Conservation (phyloP, 495 filamentous ascomycete genomes). For the Trichoderma reesei region DNA sequence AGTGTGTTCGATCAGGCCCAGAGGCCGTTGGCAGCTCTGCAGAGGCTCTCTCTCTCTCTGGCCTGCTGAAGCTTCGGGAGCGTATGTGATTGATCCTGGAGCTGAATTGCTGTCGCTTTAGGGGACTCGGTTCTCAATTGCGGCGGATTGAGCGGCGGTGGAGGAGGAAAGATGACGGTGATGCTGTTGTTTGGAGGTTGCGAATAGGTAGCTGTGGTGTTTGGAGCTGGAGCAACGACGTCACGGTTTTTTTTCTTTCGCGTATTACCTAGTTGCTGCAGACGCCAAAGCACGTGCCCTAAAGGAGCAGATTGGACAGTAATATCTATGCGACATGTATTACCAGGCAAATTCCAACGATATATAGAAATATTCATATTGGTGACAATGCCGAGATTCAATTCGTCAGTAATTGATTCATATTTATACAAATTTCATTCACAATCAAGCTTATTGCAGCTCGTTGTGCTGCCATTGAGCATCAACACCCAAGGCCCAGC, state of each 20-base stretch:
- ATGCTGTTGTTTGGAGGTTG: not conserved
- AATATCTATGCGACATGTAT: too few species aligned
- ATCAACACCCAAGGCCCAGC: too few species aligned
- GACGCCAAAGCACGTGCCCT: slow-evolving; percentile 8
- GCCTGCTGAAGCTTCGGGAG: too few species aligned
- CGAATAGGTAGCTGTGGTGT: not conserved
- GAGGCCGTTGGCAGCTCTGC: not conserved
- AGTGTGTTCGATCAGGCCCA: not conserved
- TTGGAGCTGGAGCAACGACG: slow-evolving; percentile 16
- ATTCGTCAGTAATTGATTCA: too few species aligned
- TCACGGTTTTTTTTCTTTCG: not conserved
- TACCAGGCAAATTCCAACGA: too few species aligned
- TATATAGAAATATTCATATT: too few species aligned
- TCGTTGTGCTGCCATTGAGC: too few species aligned
- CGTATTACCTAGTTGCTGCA: not conserved
- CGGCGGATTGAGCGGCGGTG: not conserved
- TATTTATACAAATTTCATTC: too few species aligned
- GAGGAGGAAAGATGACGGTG: not conserved
- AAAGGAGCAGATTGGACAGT: too few species aligned
- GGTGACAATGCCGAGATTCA: too few species aligned
- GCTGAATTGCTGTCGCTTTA: not conserved
- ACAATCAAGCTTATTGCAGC: too few species aligned
- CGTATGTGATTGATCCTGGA: too few species aligned
- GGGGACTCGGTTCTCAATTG: not conserved
- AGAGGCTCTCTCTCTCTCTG: not conserved